These are phyloP conservation scores for Jackrogersella minutella DNA, from an alignment of 495 filamentous ascomycete genomes.

Conservation along the genomic window DNA sequence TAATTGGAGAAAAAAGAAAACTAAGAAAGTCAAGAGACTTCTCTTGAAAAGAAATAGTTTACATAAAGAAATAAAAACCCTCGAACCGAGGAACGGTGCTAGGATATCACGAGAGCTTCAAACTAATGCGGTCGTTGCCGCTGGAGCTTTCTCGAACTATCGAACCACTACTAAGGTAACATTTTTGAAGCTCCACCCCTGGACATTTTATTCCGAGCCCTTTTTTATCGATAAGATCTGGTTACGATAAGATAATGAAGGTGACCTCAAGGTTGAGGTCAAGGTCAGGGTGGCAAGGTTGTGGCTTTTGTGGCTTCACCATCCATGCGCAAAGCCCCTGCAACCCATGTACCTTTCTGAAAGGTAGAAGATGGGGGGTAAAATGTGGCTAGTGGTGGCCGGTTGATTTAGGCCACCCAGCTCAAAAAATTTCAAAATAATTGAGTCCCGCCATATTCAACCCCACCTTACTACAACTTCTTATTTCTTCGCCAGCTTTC, in stretches of 20 bases:
- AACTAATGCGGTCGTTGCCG: constrained; percentile 15
- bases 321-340: neutral
- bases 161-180: constrained; percentile 10
- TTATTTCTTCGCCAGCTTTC: constrained; percentile 37
- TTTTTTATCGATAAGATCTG: constrained; percentile 30
- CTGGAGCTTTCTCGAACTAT: constrained; percentile 40
- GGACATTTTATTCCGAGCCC: too few relatives aligned
- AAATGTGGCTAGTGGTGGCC: constrained; percentile 26
- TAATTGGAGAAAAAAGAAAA: neutral
- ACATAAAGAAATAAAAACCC: constrained; percentile 9
- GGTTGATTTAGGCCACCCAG: constrained; percentile 28
- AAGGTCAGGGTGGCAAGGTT: constrained; percentile 1
- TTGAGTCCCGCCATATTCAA: constrained; percentile 34
- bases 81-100: constrained; percentile 9
- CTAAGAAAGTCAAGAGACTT: constrained; percentile 22
- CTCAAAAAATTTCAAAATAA: constrained; percentile 39
- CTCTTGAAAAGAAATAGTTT: constrained; percentile 16
- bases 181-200: constrained; percentile 19
- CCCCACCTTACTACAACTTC: constrained; percentile 45
- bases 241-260: constrained; percentile 14
- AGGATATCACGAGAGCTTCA: constrained; percentile 38
- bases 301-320: neutral
- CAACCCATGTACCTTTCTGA: constrained; percentile 3
- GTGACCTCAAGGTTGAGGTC: too few relatives aligned
- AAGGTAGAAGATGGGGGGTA: constrained; percentile 4